A percentile compares a stretch with the other conserved stretches of the same genome.
These are phyloP conservation scores for Suhomyces terraborum DNA, from an alignment of 1,139 yeast genomes.

Conservation along the genomic window DNA sequence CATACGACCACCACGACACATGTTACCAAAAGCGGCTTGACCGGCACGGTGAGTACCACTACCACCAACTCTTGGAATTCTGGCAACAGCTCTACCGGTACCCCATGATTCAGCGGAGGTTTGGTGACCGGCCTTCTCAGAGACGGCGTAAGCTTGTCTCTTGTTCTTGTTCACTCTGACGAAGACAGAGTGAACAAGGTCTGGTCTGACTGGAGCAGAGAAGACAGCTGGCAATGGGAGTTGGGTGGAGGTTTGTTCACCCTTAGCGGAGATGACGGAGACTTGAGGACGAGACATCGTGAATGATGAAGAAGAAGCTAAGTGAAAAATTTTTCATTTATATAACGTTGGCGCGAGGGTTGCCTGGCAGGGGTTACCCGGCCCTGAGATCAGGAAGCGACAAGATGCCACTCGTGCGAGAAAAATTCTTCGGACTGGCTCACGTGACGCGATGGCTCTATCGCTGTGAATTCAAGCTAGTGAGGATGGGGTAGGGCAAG, in stretches of 20 bases:
- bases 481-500: no score
- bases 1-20: slow-evolving; percentile 99
- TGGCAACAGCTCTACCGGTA: slow-evolving; percentile 99
- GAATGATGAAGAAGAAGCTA: slow-evolving; percentile 29
- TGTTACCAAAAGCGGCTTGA: slow-evolving; percentile 99
- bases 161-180: slow-evolving; percentile 99
- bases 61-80: slow-evolving; percentile 99
- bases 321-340: slow-evolving; percentile 23
- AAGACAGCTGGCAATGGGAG: slow-evolving; percentile 97
- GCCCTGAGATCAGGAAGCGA: background rate
- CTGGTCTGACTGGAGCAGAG: slow-evolving; percentile 99
- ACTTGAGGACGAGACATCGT: slow-evolving; percentile 93
- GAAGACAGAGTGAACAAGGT: slow-evolving; percentile 97
- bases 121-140: slow-evolving; percentile 99
- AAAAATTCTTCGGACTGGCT: background rate
- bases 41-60: slow-evolving; percentile 99
- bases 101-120: slow-evolving; percentile 99
- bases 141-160: slow-evolving; percentile 99
- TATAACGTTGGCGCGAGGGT: slow-evolving; percentile 3
- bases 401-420: no score
- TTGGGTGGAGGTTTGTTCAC: slow-evolving; percentile 82
- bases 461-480: background rate
- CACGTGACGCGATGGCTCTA: background rate
- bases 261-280: slow-evolving; percentile 86
- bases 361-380: slow-evolving; percentile 11